Conservation (phyloP, 495 filamentous ascomycete species). For the Penicillium bovifimosum region DNA sequence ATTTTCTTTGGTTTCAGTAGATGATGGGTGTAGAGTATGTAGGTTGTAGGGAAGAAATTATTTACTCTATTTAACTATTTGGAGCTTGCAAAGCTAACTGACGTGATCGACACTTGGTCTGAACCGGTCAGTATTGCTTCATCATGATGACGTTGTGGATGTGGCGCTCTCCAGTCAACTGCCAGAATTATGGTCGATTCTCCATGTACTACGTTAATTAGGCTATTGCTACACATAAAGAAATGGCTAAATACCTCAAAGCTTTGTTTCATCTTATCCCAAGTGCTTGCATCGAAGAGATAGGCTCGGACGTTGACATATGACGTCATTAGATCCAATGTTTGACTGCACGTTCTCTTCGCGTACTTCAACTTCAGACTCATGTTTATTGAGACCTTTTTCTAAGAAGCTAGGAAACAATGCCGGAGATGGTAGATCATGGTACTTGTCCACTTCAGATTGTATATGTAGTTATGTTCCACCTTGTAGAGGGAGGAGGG, state of each 20-base stretch:
- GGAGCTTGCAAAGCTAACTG: neutral
- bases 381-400: too few relatives aligned
- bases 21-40: neutral
- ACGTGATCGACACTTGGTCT: conserved; percentile 16
- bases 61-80: conserved; percentile 1
- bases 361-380: neutral
- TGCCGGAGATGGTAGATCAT: too few relatives aligned
- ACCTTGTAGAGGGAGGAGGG: too few relatives aligned
- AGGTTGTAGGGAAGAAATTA: neutral
- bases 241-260: too few relatives aligned
- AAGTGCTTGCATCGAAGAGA: too few relatives aligned
- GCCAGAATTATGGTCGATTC: neutral
- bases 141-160: conserved; percentile 27
- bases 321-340: neutral
- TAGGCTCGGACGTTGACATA: neutral
- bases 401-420: too few relatives aligned
- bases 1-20: too few relatives aligned
- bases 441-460: too few relatives aligned
- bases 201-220: too few relatives aligned
- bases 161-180: neutral
- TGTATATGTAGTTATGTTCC: too few relatives aligned
- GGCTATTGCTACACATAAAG: too few relatives aligned
- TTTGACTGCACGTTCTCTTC: neutral
- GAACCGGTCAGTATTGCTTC: conserved; percentile 13
- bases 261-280: too few relatives aligned